phyloP scores from a whole-genome alignment of 2,329 filamentous ascomycete species.

The Alternaria sp. region DNA sequence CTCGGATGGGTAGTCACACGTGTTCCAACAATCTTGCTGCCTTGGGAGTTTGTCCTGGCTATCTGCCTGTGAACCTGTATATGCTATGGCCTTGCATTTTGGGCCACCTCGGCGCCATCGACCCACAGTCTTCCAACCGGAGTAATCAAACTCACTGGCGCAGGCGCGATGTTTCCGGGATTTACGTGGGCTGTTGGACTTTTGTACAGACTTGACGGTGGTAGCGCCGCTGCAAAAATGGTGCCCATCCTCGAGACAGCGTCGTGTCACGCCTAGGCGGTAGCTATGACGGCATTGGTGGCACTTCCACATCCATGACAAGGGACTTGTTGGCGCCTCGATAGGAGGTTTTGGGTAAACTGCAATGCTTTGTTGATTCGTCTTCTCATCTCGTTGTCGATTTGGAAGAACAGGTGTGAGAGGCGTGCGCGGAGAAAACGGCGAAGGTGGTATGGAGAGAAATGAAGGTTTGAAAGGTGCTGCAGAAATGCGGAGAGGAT shows the following conservation, averaged over 20 bases:
- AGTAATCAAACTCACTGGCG: conserved; percentile 62
- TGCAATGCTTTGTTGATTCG: conserved; percentile 2
- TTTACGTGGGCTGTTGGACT: conserved; percentile 9
- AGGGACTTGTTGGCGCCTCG: conserved; percentile 31
- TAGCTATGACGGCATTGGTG: conserved; percentile 61
- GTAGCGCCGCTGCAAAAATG: conserved; percentile 62
- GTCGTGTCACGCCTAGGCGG: conserved; percentile 59
- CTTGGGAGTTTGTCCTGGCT: not conserved
- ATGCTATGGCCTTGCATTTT: conserved; percentile 7
- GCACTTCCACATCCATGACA: conserved; percentile 63
- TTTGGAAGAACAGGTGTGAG: conserved; percentile 24
- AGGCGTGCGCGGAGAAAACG: conserved; percentile 52
- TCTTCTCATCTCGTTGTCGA: not conserved
- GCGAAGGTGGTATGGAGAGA: conserved; percentile 56
- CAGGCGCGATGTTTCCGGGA: conserved; percentile 54
- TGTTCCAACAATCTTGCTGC: conserved; percentile 54
- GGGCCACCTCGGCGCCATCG: conserved; percentile 50
- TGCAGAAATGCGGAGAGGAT: conserved; percentile 42
- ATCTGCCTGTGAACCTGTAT: not conserved
- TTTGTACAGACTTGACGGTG: conserved; percentile 46
- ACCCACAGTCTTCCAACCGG: conserved; percentile 60
- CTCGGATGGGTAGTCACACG: conserved; percentile 58
- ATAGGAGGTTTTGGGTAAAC: conserved; percentile 35
- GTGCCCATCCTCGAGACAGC: conserved; percentile 65
- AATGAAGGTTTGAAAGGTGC: conserved; percentile 55